phyloP scores from a whole-genome alignment of 345 rosid species.

The Erysimum cheiranthoides region DNA sequence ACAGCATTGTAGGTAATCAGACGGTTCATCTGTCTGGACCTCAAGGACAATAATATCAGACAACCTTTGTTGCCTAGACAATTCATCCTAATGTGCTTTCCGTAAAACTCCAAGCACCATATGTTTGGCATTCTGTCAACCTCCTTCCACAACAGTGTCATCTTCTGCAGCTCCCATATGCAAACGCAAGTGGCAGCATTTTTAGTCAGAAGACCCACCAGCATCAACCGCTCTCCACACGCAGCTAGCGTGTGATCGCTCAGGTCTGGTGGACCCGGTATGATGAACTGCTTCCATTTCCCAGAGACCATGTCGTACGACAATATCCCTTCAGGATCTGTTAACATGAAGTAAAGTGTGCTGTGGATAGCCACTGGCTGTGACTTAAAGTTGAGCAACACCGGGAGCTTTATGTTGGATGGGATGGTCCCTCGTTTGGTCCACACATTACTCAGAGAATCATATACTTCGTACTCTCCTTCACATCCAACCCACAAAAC shows the following conservation, averaged over 20 bases:
- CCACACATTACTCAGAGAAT: slow-evolving; percentile 78
- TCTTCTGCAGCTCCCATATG: slow-evolving; percentile 99
- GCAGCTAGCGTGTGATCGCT: slow-evolving; percentile 91
- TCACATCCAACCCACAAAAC: slow-evolving; percentile 91
- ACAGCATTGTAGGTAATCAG: slow-evolving; percentile 75
- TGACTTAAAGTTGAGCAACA: slow-evolving; percentile 84
- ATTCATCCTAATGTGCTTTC: slow-evolving; percentile 98
- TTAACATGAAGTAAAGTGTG: slow-evolving; percentile 85
- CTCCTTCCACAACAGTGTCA: slow-evolving; percentile 99
- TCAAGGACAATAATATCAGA: slow-evolving; percentile 89
- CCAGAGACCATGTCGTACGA: slow-evolving; percentile 78
- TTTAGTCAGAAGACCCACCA: slow-evolving; percentile 88
- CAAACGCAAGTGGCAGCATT: slow-evolving; percentile 98
- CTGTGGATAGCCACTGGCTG: slow-evolving; percentile 74
- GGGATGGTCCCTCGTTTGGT: slow-evolving; percentile 82
- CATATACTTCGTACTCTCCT: slow-evolving; percentile 93
- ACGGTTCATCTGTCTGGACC: slow-evolving; percentile 90
- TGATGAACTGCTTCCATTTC: slow-evolving; percentile 74
- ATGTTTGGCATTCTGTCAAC: slow-evolving; percentile 99
- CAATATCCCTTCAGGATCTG: slow-evolving; percentile 91
- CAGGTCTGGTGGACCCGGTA: slow-evolving; percentile 80
- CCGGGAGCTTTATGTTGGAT: slow-evolving; percentile 69
- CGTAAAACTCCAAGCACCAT: slow-evolving; percentile 99
- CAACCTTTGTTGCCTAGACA: slow-evolving; percentile 96
- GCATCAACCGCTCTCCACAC: slow-evolving; percentile 81